Evolutionary conservation across 768 basidiomycete species (phyloP).

Genomic region (Termitomyces titanicus): DNA sequence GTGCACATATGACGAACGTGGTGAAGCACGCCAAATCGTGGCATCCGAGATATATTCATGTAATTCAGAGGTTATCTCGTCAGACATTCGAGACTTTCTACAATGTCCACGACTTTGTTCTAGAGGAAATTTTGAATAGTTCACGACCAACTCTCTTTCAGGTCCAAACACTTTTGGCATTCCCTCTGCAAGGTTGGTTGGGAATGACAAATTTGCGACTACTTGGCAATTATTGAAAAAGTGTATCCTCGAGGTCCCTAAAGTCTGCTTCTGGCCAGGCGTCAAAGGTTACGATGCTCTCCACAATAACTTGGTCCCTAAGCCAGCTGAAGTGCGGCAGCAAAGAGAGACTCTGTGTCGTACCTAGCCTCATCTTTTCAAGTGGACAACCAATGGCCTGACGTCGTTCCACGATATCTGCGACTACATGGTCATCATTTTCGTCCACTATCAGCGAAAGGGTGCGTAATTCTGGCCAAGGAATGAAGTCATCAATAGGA

Average conservation of each 20-base stretch:
- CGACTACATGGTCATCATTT: slow-evolving; percentile 21
- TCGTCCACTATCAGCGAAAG: slow-evolving; percentile 27
- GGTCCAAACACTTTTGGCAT: too few species aligned
- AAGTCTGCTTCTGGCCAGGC: slow-evolving; percentile 27
- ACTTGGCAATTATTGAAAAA: slow-evolving; percentile 13
- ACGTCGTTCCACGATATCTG: slow-evolving; percentile 22
- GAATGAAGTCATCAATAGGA: slow-evolving; percentile 5
- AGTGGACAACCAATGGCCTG: slow-evolving; percentile 23
- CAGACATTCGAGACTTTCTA: background rate
- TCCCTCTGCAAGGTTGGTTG: background rate
- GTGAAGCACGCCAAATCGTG: background rate
- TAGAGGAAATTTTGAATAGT: background rate
- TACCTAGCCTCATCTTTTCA: slow-evolving; percentile 25
- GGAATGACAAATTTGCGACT: background rate
- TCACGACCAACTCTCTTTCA: background rate
- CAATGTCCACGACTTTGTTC: background rate
- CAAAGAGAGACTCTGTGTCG: slow-evolving; percentile 15
- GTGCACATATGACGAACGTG: background rate
- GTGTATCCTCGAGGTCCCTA: slow-evolving; percentile 28
- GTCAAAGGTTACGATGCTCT: slow-evolving; percentile 21
- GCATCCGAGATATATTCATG: background rate
- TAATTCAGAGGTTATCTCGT: background rate
- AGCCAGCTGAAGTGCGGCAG: slow-evolving; percentile 11
- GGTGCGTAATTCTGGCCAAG: slow-evolving; percentile 33
- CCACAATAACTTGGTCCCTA: slow-evolving; percentile 17